Evolutionary conservation across 176 grass and related monocot genomes (phyloP).

Genomic region (Carex cristatella): DNA sequence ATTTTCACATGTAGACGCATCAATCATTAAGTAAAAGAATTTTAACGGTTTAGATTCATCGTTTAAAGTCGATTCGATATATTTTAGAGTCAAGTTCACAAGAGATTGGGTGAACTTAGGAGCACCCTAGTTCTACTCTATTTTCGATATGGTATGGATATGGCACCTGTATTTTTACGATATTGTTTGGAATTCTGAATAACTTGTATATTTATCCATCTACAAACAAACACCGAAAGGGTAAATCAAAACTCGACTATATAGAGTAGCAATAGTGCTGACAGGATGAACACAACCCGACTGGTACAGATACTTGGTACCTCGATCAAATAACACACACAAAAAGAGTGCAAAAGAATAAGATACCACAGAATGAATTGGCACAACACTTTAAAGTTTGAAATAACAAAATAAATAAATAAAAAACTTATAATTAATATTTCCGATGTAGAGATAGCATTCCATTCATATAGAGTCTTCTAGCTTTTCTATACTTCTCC

Average conservation of each 20-base stretch:
- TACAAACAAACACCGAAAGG: neutral
- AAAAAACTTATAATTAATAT: neutral
- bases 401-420: neutral
- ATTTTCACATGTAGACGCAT: no score
- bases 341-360: neutral
- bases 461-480: slow-evolving; percentile 60
- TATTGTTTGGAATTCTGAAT: neutral
- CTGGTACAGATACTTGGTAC: neutral
- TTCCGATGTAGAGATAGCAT: slow-evolving; percentile 56
- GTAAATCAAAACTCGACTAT: neutral
- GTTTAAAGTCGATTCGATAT: no score
- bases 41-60: no score
- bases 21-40: no score
- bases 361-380: neutral
- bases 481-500: slow-evolving; percentile 41
- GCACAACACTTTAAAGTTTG: neutral
- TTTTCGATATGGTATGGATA: no score
- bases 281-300: neutral
- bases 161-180: neutral
- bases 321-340: neutral
- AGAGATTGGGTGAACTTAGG: no score
- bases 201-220: neutral
- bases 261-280: neutral
- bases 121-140: no score
- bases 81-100: no score